phyloP scores from a whole-genome alignment of 225 moss, liverwort and hornwort species.

The Physcomitrium patens region DNA sequence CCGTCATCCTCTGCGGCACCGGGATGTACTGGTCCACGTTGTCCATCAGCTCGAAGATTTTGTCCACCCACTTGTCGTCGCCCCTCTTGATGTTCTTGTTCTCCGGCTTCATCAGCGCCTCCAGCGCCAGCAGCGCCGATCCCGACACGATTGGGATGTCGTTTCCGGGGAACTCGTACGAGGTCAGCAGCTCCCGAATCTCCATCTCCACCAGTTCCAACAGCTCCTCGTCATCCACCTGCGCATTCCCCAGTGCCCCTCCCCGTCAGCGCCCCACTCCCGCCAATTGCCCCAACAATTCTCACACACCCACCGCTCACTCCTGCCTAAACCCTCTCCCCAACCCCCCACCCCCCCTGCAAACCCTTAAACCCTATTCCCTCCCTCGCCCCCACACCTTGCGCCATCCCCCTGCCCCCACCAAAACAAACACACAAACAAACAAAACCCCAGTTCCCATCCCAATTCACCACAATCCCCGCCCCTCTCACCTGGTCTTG shows the following conservation, averaged over 20 bases:
- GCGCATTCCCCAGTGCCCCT: not conserved
- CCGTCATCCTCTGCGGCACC: conserved; percentile 57
- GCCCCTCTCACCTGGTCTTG: conserved; percentile 47
- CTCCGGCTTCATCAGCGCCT: conserved; percentile 23
- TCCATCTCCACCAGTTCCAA: conserved; percentile 81
- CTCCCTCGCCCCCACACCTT: too few species aligned
- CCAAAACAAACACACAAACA: not conserved
- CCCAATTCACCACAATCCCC: not conserved
- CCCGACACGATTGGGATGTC: conserved; percentile 78
- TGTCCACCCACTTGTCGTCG: conserved; percentile 78
- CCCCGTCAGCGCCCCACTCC: too few species aligned
- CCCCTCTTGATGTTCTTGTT: conserved; percentile 40
- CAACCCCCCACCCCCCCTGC: not conserved
- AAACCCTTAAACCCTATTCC: not conserved
- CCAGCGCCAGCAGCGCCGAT: conserved; percentile 72
- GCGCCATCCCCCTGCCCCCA: too few species aligned
- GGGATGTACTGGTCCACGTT: conserved; percentile 77
- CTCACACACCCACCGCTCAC: too few species aligned
- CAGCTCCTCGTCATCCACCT: conserved; percentile 78
- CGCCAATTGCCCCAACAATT: not conserved
- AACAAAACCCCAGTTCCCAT: not conserved
- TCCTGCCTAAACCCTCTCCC: not conserved
- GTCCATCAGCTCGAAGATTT: conserved; percentile 70
- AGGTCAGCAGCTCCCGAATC: conserved; percentile 61
- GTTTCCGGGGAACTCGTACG: conserved; percentile 83